These are phyloP conservation scores for Pisolithus microcarpus DNA, from an alignment of 768 basidiomycete genomes.

Conservation along the genomic window DNA sequence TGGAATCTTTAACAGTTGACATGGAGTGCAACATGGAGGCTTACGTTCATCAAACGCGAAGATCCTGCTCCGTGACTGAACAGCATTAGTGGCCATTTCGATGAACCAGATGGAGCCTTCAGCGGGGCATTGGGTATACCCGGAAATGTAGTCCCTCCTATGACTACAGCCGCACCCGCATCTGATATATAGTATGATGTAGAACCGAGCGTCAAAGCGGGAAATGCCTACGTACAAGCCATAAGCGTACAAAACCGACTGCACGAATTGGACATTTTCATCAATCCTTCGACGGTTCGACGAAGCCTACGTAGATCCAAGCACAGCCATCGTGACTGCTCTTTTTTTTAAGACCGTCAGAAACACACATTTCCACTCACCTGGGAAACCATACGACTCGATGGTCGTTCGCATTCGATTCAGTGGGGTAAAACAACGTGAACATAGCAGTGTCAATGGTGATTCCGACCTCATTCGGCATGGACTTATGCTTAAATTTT, in stretches of 20 bases:
- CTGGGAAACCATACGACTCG: constrained; percentile 23
- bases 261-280: constrained; percentile 26
- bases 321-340: background rate
- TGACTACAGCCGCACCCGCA: constrained; percentile 18
- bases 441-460: constrained; percentile 25
- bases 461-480: constrained; percentile 19
- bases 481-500: constrained; percentile 19
- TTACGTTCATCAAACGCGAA: constrained; percentile 32
- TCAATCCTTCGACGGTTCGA: constrained; percentile 25
- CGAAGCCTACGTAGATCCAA: constrained; percentile 13
- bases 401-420: background rate
- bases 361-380: constrained; percentile 3
- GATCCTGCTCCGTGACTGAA: constrained; percentile 43
- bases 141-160: constrained; percentile 28
- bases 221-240: constrained; percentile 12
- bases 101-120: constrained; percentile 7
- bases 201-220: background rate
- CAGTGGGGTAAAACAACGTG: constrained; percentile 27
- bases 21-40: background rate
- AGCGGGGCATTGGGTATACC: constrained; percentile 21
- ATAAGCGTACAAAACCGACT: constrained; percentile 19
- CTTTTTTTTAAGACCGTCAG: background rate
- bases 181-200: constrained; percentile 11
- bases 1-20: background rate
- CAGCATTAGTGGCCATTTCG: constrained; percentile 34